These are phyloP conservation scores for Aureobasidium lini DNA, from an alignment of 2,329 filamentous ascomycete genomes.

Conservation along the genomic window DNA sequence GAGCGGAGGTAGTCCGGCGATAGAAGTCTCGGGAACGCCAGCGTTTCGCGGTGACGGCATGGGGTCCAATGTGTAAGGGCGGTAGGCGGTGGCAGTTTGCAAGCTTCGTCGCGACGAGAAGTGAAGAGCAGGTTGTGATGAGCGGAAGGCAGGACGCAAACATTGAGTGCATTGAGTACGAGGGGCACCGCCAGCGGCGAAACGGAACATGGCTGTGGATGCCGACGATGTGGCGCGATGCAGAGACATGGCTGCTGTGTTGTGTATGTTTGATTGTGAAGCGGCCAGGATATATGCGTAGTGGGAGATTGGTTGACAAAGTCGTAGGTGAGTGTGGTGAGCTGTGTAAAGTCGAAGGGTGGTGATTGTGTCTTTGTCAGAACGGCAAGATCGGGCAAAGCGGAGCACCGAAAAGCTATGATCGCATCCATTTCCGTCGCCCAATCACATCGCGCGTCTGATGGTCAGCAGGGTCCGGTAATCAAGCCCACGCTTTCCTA, in stretches of 20 bases:
- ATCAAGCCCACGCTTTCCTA: background rate
- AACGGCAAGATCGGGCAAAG: background rate
- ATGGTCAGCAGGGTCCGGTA: background rate
- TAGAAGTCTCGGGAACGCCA: constrained; percentile 54
- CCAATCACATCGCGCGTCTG: background rate
- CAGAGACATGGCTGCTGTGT: constrained; percentile 21
- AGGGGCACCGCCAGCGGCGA: constrained; percentile 23
- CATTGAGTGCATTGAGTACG: constrained; percentile 36
- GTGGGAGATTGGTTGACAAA: background rate
- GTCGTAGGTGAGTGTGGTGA: background rate
- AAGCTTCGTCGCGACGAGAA: constrained; percentile 52
- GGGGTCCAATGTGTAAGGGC: constrained; percentile 51
- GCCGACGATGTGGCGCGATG: constrained; percentile 1
- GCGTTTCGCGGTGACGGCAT: constrained; percentile 52
- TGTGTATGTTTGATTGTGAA: background rate
- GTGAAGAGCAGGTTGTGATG: background rate
- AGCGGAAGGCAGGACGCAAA: constrained; percentile 27
- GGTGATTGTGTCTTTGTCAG: constrained; percentile 10
- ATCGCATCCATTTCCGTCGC: background rate
- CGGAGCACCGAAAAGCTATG: constrained; percentile 1
- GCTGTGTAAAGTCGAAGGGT: background rate
- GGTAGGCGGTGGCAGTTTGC: constrained; percentile 59
- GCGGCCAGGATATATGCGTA: background rate
- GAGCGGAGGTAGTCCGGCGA: constrained; percentile 40
- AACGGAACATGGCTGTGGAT: constrained; percentile 26